Evolutionary conservation across 208 protist genomes (phyloP).

Genomic region (Lotmaria passim): DNA sequence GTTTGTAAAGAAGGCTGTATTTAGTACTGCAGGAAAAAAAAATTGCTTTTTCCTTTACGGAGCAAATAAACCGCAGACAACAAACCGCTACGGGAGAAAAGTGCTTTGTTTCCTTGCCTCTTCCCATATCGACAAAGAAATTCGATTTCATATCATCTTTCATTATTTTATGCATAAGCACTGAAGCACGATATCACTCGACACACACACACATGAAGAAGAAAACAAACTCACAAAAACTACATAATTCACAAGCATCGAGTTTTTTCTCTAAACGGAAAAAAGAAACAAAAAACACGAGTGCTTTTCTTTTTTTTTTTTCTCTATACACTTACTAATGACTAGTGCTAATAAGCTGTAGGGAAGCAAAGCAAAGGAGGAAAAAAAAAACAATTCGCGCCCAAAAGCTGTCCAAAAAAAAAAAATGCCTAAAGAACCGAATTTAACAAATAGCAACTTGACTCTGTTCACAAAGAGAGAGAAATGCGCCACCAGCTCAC

Average conservation of each 20-base stretch:
- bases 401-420: conserved; percentile 1
- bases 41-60: neutral
- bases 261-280: conserved; percentile 18
- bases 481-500: neutral
- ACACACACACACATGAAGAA: neutral
- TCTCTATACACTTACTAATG: conserved; percentile 28
- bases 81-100: neutral
- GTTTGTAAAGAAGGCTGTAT: too few species aligned
- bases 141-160: too few species aligned
- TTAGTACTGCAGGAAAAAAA: too few species aligned
- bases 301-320: neutral
- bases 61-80: neutral
- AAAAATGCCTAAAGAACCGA: conserved; percentile 5
- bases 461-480: neutral
- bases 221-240: conserved; percentile 25
- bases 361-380: conserved; percentile 10
- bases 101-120: too few species aligned
- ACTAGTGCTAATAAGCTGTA: conserved; percentile 20
- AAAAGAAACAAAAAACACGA: conserved; percentile 1
- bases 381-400: conserved; percentile 9
- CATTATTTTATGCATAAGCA: conserved; percentile 8
- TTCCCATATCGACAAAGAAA: too few species aligned
- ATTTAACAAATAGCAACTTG: conserved; percentile 22
- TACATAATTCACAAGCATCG: conserved; percentile 24
- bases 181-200: conserved; percentile 20